A percentile compares a stretch with the other conserved stretches of the same genome.
Evolutionary conservation across 2,329 filamentous ascomycete species (phyloP).

Genomic region (Cytospora paraplurivora): DNA sequence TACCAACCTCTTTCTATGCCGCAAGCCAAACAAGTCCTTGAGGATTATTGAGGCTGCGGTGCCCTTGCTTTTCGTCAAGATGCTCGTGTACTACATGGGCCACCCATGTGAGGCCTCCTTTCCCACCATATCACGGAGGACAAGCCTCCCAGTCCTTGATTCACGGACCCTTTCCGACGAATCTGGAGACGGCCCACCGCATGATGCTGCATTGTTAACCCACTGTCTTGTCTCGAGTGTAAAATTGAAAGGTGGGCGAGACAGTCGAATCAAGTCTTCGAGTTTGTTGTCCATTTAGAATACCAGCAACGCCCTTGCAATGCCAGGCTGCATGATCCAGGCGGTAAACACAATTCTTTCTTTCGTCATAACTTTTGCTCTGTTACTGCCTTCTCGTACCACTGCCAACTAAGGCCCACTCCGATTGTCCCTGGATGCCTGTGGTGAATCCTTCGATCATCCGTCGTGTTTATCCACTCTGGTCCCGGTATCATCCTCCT

Average conservation of each 20-base stretch:
- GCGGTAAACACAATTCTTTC: background rate
- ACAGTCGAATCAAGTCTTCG: background rate
- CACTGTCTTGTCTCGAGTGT: background rate
- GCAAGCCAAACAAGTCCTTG: too few relatives aligned
- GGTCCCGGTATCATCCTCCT: background rate
- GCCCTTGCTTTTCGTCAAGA: background rate
- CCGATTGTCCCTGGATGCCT: background rate
- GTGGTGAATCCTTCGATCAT: constrained; percentile 4
- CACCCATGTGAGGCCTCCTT: background rate
- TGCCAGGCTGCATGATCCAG: background rate
- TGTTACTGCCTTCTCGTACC: background rate
- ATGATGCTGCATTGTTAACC: background rate
- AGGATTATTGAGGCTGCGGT: background rate
- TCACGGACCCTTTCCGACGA: background rate
- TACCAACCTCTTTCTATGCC: background rate
- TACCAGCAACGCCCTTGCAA: background rate
- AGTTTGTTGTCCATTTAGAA: background rate
- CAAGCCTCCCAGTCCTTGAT: background rate
- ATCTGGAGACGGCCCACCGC: background rate
- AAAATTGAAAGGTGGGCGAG: background rate
- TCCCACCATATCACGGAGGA: background rate
- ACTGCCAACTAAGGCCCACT: background rate
- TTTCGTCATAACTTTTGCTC: background rate
- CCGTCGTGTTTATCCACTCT: background rate
- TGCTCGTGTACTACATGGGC: background rate